A percentile compares a stretch with the other conserved stretches of the same genome.
Conservation (phyloP, 768 basidiomycete genomes). For the Suillus occidentalis region DNA sequence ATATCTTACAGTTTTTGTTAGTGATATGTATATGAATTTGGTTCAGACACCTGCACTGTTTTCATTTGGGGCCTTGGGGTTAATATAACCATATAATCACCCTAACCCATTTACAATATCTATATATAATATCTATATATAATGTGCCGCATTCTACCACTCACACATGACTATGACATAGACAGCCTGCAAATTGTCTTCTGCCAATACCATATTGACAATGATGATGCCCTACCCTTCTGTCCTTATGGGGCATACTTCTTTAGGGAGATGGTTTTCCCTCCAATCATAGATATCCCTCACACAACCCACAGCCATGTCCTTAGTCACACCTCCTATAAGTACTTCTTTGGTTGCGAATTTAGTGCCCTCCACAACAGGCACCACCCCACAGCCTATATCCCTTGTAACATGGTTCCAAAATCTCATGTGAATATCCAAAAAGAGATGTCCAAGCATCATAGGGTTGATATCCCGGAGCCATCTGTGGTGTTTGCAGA, state of each 20-base stretch:
- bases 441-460: neutral
- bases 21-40: too few relatives aligned
- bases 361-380: neutral
- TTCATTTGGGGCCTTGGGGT: too few relatives aligned
- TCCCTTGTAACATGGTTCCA: neutral
- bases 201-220: neutral
- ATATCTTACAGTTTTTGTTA: too few relatives aligned
- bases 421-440: neutral
- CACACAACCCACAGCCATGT: neutral
- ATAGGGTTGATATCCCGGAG: neutral
- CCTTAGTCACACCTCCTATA: neutral
- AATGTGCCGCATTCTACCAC: slow-evolving; percentile 22
- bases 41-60: too few relatives aligned
- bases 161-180: slow-evolving; percentile 17
- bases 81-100: too few relatives aligned
- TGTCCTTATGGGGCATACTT: neutral
- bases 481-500: neutral
- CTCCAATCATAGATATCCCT: neutral
- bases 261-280: neutral
- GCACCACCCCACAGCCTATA: neutral
- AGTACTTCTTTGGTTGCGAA: neutral
- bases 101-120: too few relatives aligned
- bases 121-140: too few relatives aligned
- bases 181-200: neutral
- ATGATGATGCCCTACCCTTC: neutral